Conservation (phyloP, 768 basidiomycete species). For the Boletus insuetus region DNA sequence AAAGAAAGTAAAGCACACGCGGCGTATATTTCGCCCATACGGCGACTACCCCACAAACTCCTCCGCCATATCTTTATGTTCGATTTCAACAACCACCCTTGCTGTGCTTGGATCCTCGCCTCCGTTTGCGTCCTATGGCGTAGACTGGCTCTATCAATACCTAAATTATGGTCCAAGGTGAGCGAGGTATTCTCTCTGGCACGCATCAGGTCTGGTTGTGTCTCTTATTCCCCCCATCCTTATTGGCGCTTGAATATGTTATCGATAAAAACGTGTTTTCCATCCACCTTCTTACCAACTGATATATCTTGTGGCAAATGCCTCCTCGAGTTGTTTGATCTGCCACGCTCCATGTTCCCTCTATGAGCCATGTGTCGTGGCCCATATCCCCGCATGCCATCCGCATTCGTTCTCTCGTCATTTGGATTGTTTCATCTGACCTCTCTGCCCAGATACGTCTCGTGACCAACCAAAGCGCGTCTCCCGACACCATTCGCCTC, state of each 20-base stretch:
- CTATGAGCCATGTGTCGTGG: neutral
- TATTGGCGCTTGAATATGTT: conserved; percentile 18
- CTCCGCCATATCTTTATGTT: conserved; percentile 69
- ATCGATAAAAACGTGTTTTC: conserved; percentile 17
- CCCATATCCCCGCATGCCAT: conserved; percentile 3
- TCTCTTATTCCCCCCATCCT: conserved; percentile 3
- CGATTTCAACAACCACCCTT: conserved; percentile 68
- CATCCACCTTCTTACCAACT: neutral
- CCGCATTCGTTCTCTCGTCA: neutral
- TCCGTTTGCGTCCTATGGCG: conserved; percentile 70
- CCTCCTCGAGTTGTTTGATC: neutral
- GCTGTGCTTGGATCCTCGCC: conserved; percentile 72
- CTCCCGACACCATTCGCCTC: conserved; percentile 75
- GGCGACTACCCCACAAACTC: conserved; percentile 69
- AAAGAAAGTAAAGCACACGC: conserved; percentile 44
- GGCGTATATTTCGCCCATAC: conserved; percentile 72
- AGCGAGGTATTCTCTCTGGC: conserved; percentile 22
- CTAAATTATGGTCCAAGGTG: conserved; percentile 76
- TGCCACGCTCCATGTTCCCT: neutral
- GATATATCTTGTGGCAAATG: neutral
- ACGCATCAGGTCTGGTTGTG: neutral
- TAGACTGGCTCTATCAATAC: conserved; percentile 60
- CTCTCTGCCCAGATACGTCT: conserved; percentile 58
- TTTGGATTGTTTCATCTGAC: neutral
- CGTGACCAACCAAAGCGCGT: conserved; percentile 63